These are phyloP conservation scores for Combretum micranthum DNA, from an alignment of 345 rosid genomes.

Conservation along the genomic window DNA sequence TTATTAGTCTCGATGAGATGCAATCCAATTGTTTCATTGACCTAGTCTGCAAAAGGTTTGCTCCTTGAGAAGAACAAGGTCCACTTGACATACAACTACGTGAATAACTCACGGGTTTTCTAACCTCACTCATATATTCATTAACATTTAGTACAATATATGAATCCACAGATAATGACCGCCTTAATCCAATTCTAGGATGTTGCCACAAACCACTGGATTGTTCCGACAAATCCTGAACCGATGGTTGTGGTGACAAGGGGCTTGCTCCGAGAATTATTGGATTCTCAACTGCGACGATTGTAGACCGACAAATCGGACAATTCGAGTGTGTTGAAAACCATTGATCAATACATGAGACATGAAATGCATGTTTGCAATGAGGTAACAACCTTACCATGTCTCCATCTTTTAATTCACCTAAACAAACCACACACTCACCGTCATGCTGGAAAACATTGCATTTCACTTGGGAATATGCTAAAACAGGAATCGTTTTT, in stretches of 20 bases:
- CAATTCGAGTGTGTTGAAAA: constrained; percentile 48
- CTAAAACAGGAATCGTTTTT: constrained; percentile 27
- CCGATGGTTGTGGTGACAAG: constrained; percentile 11
- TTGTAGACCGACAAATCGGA: constrained; percentile 52
- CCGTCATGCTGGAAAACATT: constrained; percentile 5
- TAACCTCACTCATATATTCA: neutral
- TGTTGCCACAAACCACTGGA: constrained; percentile 2
- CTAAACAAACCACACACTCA: constrained; percentile 52
- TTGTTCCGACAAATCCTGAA: constrained; percentile 8
- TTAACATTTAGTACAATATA: too few relatives aligned
- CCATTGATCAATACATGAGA: constrained; percentile 66
- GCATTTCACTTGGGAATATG: constrained; percentile 11
- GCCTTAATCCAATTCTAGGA: neutral
- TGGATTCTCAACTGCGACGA: constrained; percentile 3
- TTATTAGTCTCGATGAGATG: constrained; percentile 21
- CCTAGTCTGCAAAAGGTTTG: constrained; percentile 4
- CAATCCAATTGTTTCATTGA: constrained; percentile 23
- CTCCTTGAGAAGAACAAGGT: constrained; percentile 3
- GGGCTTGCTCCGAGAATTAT: neutral
- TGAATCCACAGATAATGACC: constrained; percentile 38
- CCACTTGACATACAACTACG: neutral
- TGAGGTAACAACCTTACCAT: constrained; percentile 51
- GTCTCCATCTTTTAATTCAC: constrained; percentile 40
- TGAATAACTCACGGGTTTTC: neutral
- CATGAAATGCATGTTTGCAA: constrained; percentile 70